Base-by-base conservation (phyloP, 2,329 filamentous ascomycete species). In the Xylariaceae sp. region DNA sequence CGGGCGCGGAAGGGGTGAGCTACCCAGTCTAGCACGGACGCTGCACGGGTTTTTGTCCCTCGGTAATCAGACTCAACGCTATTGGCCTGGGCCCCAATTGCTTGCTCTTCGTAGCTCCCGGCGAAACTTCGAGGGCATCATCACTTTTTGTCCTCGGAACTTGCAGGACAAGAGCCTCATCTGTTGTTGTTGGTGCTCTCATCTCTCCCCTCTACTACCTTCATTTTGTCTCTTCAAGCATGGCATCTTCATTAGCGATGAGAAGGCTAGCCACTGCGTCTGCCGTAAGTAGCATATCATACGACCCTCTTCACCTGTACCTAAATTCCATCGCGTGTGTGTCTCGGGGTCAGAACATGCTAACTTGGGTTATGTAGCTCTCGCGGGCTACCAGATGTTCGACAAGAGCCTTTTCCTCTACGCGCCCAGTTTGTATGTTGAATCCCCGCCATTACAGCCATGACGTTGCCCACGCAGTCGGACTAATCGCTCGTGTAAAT, bases 391-490 rank as follows among this genome's bases (percentile, higher is more conserved):
- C 85, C 66, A 83, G 81, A 74, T 80, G 79, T 67, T 84, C 89
- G 70, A 80, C 82, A 69, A 84, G 92, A 76, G 80, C 86, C 57
- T 97, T 99, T 78, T 96, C 93, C 58, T 91, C 90, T 60, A 93
- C 93, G 60, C 85, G 87, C 69, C 85, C 90, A 64, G 88, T 85
- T 67, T 87, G 88, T 91, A 84, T 70, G 85, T 73, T 21, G 42
- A 50, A 55, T 33, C 44, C 30, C 11, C 21, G 42, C 50, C 58
- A 33, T 29, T 32, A 23, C 51, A 11, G 20, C 18, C 27, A 37
- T 29, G 4, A 4, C 7, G n/a, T 29, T 11, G 6, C 26, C 18
- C 29, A 21, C 42, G 18, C 21, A n/a, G 6, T 26, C 24, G 24
- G 48, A 36, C 58, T 61, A 56, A 59, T 52, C 36, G 50, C 43